These are phyloP conservation scores for Fusarium algeriense DNA, from an alignment of 2,329 filamentous ascomycete genomes.

Conservation along the genomic window DNA sequence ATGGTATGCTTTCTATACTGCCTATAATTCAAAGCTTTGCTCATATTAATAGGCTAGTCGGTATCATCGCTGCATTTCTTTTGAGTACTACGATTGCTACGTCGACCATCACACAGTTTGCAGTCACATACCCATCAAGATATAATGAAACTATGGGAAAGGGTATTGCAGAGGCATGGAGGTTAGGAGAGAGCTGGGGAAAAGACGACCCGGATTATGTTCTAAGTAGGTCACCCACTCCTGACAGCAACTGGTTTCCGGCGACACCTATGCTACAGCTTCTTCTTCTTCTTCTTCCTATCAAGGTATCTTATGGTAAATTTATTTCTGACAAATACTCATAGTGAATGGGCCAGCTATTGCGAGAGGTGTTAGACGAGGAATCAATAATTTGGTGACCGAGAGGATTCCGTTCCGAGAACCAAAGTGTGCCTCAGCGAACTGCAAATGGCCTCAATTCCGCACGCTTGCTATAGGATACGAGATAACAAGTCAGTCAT, in stretches of 20 bases:
- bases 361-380: neutral
- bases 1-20: neutral
- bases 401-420: neutral
- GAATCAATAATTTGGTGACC: neutral
- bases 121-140: slow-evolving; percentile 3
- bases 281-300: too few species aligned
- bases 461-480: neutral
- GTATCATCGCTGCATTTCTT: slow-evolving; percentile 10
- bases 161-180: slow-evolving; percentile 4
- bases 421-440: neutral
- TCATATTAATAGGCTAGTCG: neutral
- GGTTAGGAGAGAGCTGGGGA: neutral
- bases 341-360: slow-evolving; percentile 10
- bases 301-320: too few species aligned
- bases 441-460: slow-evolving; percentile 9
- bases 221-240: neutral
- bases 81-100: slow-evolving; percentile 8
- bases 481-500: neutral
- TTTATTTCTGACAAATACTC: neutral
- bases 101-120: slow-evolving; percentile 11
- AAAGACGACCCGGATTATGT: neutral
- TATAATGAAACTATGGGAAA: neutral
- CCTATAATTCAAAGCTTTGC: neutral
- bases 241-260: neutral
- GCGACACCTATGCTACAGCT: neutral